Base-by-base conservation (phyloP, 768 basidiomycete genomes). In the Naganishia onofrii region DNA sequence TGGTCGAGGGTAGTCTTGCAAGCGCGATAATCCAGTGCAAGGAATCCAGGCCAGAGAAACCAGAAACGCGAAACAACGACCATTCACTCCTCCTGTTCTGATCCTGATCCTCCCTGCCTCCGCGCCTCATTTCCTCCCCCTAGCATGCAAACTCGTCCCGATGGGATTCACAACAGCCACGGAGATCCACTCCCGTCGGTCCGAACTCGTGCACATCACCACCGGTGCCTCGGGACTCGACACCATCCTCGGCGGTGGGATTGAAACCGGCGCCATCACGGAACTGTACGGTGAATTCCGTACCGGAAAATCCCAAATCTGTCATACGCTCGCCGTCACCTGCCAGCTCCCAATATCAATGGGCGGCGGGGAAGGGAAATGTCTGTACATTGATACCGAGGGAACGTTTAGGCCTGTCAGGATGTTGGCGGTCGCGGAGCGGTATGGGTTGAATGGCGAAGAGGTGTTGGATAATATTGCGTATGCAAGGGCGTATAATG, bases 321-420 rank as follows among this genome's bases (percentile, higher is more conserved):
- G 96, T 79, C 96, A 99, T 79, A 97, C 95, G 0, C 87, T 99
- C 55, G 93, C 96, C 3, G 96, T 97, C 13, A 97, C 96, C 5
- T 99, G 96, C 5, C 72, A 85, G 83, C 86, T 98, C 17, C 96
- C 96, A 1, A 90, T 93, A 52, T 89, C 87, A 76, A 97, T 98
- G 94, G 95, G 96, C 23, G 96, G 96, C 19, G 96, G 96, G 15
- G 96, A 99, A 82, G 96, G 96, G 46, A 99, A 99, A 82, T 97
- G 95, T 78, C 84, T 99, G 54, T 99, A 96, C 81, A 97, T 99
- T 82, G 96, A 99, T 80, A 98, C 96, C 0, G 96, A 99, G 78
- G 95, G 95, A 31, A 99, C 96, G 10, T 99, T 99, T 84, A 93
- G 96, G 75, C 96, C 96, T 26, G 91, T 91, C 51, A 90, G 96